phyloP scores from a whole-genome alignment of 2,329 filamentous ascomycete genomes.

The Anisogramma anomala region DNA sequence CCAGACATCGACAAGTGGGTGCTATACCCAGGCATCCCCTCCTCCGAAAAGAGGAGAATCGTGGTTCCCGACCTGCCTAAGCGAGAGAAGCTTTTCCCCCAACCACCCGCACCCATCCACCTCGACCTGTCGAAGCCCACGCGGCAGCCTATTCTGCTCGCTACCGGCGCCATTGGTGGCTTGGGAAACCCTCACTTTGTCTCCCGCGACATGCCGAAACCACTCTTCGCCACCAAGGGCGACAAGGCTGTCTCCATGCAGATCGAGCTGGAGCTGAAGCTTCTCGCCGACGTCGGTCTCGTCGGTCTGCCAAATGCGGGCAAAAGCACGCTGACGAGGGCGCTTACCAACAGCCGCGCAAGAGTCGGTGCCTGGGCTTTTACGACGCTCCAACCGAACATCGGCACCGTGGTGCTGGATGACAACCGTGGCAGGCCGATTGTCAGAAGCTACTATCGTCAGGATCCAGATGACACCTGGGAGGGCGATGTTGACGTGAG shows the following conservation, averaged over 20 bases:
- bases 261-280: constrained; percentile 81
- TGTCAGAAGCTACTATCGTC: constrained; percentile 27
- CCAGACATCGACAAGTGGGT: constrained; percentile 64
- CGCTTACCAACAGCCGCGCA: constrained; percentile 78
- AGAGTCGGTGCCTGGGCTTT: constrained; percentile 93
- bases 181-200: constrained; percentile 90
- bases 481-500: constrained; percentile 34
- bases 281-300: constrained; percentile 87
- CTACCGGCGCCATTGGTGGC: constrained; percentile 78
- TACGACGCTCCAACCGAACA: constrained; percentile 87
- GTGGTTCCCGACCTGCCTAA: constrained; percentile 39
- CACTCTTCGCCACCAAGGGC: constrained; percentile 81
- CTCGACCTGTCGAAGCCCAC: constrained; percentile 68
- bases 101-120: constrained; percentile 61
- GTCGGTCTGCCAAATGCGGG: constrained; percentile 94
- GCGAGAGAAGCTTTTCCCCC: constrained; percentile 45
- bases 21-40: constrained; percentile 66
- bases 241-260: constrained; percentile 67
- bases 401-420: constrained; percentile 90
- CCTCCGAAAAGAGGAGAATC: constrained; percentile 51
- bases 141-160: constrained; percentile 71
- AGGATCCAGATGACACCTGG: constrained; percentile 24
- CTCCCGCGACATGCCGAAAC: constrained; percentile 59
- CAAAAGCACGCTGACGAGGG: constrained; percentile 82
- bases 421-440: constrained; percentile 66